Conservation (phyloP, 169 alveolate genomes). For the Eimeria necatrix region DNA sequence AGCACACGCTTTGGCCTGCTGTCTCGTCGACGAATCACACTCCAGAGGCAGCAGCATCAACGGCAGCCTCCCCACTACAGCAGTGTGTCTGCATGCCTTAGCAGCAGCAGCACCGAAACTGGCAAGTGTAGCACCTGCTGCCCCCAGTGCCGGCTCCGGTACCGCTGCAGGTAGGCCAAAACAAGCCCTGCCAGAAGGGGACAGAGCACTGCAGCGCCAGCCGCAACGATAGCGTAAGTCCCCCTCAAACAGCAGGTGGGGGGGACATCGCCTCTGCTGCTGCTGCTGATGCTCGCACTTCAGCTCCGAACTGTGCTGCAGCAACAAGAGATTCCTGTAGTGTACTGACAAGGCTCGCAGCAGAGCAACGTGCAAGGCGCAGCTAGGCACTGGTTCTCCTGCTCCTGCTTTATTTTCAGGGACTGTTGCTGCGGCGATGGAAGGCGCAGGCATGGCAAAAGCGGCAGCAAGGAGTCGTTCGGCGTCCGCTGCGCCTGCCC, state of each 20-base stretch:
- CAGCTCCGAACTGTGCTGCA: background rate
- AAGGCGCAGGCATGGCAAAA: background rate
- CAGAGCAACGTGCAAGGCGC: constrained; percentile 2
- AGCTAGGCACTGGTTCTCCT: background rate
- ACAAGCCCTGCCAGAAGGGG: background rate
- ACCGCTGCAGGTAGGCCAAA: background rate
- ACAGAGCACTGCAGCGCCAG: constrained; percentile 27
- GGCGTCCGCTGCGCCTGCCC: background rate
- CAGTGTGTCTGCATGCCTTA: background rate
- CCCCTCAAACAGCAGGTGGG: background rate
- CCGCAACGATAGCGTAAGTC: background rate
- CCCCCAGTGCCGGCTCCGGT: background rate
- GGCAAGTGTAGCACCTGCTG: background rate
- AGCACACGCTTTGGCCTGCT: constrained; percentile 23
- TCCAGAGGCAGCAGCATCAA: constrained; percentile 12
- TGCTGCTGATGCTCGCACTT: background rate
- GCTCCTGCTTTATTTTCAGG: background rate
- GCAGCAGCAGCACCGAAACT: background rate
- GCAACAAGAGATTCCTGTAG: background rate
- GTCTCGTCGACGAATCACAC: background rate
- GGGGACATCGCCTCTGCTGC: constrained; percentile 13
- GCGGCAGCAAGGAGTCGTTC: background rate
- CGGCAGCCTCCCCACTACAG: constrained; percentile 11
- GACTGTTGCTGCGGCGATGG: background rate
- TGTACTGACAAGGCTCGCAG: constrained; percentile 10